Evolutionary conservation across 805 yeast genomes (phyloP).

Genomic region (Barnettozyma vustinii): DNA sequence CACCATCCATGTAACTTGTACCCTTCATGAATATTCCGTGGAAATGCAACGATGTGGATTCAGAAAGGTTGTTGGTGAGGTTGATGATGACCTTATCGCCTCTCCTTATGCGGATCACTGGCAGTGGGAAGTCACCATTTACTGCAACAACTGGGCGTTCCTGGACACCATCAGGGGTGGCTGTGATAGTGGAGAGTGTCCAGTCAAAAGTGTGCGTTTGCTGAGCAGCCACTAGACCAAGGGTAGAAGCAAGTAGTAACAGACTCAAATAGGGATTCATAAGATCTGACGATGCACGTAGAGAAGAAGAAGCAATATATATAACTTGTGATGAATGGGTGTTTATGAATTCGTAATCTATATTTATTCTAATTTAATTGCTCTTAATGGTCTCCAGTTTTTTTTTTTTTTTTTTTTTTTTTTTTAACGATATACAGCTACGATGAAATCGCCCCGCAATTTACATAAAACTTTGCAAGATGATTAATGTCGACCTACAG

Average conservation of each 20-base stretch:
- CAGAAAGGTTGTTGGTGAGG: constrained; percentile 66
- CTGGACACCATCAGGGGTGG: constrained; percentile 35
- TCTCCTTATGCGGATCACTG: constrained; percentile 66
- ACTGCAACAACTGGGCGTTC: constrained; percentile 39
- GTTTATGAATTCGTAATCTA: no score
- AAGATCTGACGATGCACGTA: background rate
- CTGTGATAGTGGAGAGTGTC: constrained; percentile 55
- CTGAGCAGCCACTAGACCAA: constrained; percentile 3
- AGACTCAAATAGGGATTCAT: background rate
- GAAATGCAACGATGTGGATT: constrained; percentile 78
- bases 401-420: no score
- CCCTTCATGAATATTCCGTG: constrained; percentile 84
- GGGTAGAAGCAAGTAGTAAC: background rate
- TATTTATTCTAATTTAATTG: no score
- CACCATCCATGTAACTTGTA: constrained; percentile 83
- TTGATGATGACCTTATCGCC: constrained; percentile 76
- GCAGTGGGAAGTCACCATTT: constrained; percentile 71
- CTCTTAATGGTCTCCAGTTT: no score
- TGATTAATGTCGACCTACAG: no score
- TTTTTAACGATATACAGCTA: no score
- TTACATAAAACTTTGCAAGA: no score
- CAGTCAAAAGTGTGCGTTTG: constrained; percentile 57
- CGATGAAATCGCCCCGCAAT: no score
- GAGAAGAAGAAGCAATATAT: no score
- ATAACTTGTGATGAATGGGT: no score